Percentiles rank a stretch among this genome's conserved stretches.
Conservation (phyloP, 2,329 filamentous ascomycete species). For the Exophiala sp. region DNA sequence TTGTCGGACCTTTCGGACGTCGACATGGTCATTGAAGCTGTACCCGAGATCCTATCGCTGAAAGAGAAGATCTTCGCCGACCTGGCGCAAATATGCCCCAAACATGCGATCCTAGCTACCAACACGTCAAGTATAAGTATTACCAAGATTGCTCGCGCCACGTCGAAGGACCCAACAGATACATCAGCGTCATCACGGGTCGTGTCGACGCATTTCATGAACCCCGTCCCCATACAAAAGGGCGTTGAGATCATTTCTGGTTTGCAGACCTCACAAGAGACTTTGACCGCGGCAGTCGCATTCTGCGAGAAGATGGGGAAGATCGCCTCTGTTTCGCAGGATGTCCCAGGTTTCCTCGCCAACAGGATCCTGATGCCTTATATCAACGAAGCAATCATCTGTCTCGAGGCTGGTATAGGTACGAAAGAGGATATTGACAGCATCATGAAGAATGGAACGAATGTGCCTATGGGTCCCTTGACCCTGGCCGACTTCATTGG, state of each 20-base stretch:
- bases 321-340: constrained; percentile 78
- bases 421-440: constrained; percentile 86
- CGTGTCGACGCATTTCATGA: constrained; percentile 98
- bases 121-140: constrained; percentile 99
- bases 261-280: constrained; percentile 80
- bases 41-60: constrained; percentile 83
- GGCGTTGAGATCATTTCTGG: constrained; percentile 97
- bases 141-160: constrained; percentile 80
- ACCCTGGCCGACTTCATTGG: constrained; percentile 96
- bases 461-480: constrained; percentile 95
- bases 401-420: constrained; percentile 88
- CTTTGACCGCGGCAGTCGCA: constrained; percentile 74
- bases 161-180: constrained; percentile 77
- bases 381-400: constrained; percentile 97
- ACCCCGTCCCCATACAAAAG: constrained; percentile 94
- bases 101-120: constrained; percentile 87
- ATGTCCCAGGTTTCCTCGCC: constrained; percentile 89
- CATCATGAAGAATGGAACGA: constrained; percentile 99
- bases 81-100: constrained; percentile 75
- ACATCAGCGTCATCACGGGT: constrained; percentile 80
- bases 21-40: constrained; percentile 96
- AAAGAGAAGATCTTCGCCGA: constrained; percentile 84
- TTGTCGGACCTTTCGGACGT: constrained; percentile 76
- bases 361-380: constrained; percentile 99
- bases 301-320: constrained; percentile 95